Conservation (phyloP, 2,329 filamentous ascomycete genomes). For the Pseudogymnoascus sp. region DNA sequence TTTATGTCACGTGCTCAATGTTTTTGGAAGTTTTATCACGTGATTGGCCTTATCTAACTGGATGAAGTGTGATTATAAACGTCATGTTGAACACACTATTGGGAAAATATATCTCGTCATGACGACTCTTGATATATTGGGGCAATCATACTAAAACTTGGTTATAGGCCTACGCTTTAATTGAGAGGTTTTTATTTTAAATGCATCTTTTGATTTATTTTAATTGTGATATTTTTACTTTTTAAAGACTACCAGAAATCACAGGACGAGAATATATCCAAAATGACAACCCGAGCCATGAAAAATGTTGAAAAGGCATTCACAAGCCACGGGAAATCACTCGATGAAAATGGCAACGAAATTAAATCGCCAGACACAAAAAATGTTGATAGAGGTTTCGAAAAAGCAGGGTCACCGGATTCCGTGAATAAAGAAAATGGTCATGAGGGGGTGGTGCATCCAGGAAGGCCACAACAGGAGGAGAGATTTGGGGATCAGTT, state of each 20-base stretch:
- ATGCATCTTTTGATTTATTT: neutral
- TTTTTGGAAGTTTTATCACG: neutral
- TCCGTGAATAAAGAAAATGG: neutral
- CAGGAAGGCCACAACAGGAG: slow-evolving; percentile 1
- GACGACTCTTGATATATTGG: neutral
- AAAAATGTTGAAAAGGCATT: slow-evolving; percentile 5
- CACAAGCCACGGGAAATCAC: neutral
- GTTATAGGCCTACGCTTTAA: neutral
- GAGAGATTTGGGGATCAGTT: slow-evolving; percentile 7
- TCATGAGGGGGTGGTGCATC: neutral
- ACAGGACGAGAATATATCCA: neutral
- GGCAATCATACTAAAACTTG: neutral
- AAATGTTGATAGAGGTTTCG: neutral
- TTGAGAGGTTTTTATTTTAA: neutral
- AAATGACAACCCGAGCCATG: neutral
- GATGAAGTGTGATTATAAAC: neutral
- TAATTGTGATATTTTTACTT: neutral
- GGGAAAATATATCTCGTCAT: neutral
- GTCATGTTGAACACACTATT: neutral
- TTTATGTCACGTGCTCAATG: neutral
- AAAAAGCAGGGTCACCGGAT: neutral
- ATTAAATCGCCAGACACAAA: neutral
- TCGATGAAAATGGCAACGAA: neutral
- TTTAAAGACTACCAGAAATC: neutral
- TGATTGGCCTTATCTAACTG: neutral